Evolutionary conservation across 441 rosid genomes (phyloP), one percentile per base, ranked within the genome.

Genomic region (Gossypium gossypioides): DNA sequence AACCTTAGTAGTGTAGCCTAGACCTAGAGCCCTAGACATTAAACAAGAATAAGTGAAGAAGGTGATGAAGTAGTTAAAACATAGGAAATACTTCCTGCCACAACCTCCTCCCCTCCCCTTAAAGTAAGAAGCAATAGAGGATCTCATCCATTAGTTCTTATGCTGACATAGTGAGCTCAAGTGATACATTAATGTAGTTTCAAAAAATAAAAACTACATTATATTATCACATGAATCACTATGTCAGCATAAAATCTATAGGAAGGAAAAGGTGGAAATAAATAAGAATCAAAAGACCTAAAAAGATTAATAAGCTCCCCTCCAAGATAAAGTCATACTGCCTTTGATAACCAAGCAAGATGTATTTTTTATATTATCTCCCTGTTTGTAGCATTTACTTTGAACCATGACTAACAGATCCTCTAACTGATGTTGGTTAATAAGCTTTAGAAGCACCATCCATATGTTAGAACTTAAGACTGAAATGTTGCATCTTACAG

Each of bases 1-100:
- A 67, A 25, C 40, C 44, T 48, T 27, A 67, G 51, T 67, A 15
- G 16, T 29, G 60, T 16, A 29, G 71, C 42, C 71, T 67, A 67
- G 57, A 55, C 29, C 60, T 56, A 56, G 15, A 56, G 27, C 15
- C 61, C 60, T 68, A 68, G 19, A 29, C 18, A 68, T 29, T 16
- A 52, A 68, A 68, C 29, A 16, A 32, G 61, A 68, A 68, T 19
- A 29, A n/a, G 29, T 32, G 61, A 68, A 46, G 69, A 22, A 52
- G 61, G 48, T 29, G 48, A 12, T 2, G 10, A 50, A 27, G 71
- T 27, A 27, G 24, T 51, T 68, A 50, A 67, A 46, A 68, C 70
- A 16, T 8, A 6, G 42, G 37, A 48, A 67, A 66, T n/a, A 48
- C 22, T 66, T 48, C 70, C 70, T 1, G 29, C 21, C 42, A 48